Evolutionary conservation across 768 basidiomycete genomes (phyloP), one percentile per base, ranked within the genome.

Genomic region (Termitomyces sp.): DNA sequence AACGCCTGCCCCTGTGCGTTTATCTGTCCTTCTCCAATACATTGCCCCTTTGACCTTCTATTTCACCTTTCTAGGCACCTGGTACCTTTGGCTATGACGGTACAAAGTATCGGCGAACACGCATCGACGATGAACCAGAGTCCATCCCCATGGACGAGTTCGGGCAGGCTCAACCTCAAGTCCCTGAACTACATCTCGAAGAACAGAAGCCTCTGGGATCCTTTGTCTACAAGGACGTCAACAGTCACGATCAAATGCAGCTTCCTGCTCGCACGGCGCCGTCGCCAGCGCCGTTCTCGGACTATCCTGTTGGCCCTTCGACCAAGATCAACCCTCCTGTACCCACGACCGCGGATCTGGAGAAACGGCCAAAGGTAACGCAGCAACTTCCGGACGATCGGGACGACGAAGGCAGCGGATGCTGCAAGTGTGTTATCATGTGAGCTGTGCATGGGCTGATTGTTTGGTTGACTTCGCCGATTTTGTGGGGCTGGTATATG

Each of bases 341-440:
- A 6, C n/a, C 35, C 49, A 19, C 37, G 11, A 50, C 49, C 49
- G 37, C 71, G 40, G 67, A 70, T 30, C 60, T 67, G 41, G 63
- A 66, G 40, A 67, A 70, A 52, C 60, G 45, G 34, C 14, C 35
- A 32, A 54, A 24, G 49, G 66, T 62, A 44, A 63, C 64, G 28
- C 75, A 77, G 35, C 71, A 72, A 17, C 79, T 81, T 17, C 74
- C 77, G 45, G 71, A 72, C 11, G 80, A 83, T 26, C 48, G 30
- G 34, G 81, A 85, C 7, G 78, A 77, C 14, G 66, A 63, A 2
- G 74, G 69, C 32, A 79, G 75, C 30, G 84, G 86, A 38, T 91
- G 90, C 66, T 92, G 90, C 77, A 88, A 85, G 71, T 92, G 90
- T 71, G 72, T 88, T 62, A 78, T 92, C 68, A 92, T 92, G 90